Evolutionary conservation across 306 rosid genomes (phyloP).

Genomic region (Hylodesmum podocarpum): DNA sequence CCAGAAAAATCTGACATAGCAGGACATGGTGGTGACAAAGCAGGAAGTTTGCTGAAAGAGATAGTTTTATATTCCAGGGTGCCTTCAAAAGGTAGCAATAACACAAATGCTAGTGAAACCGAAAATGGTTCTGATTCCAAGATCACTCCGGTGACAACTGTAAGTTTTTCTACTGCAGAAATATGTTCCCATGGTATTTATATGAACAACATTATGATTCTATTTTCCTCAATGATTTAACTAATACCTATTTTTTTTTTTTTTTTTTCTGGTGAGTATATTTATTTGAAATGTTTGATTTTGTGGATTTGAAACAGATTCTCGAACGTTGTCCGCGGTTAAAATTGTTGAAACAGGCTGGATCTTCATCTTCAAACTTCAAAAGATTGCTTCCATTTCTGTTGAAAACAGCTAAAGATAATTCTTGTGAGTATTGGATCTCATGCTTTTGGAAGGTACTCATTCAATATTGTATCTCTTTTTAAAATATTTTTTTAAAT

Average conservation of each 20-base stretch:
- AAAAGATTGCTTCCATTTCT: conserved; percentile 72
- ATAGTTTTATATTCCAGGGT: conserved; percentile 22
- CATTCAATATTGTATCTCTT: background rate
- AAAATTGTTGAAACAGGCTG: conserved; percentile 48
- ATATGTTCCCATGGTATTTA: background rate
- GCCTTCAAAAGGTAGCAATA: conserved; percentile 20
- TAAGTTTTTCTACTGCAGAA: background rate
- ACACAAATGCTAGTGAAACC: conserved; percentile 17
- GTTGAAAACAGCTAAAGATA: conserved; percentile 32
- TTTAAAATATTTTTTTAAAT: background rate
- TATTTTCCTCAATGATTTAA: background rate
- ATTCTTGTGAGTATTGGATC: conserved; percentile 37
- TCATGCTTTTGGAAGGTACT: background rate
- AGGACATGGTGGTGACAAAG: conserved; percentile 28
- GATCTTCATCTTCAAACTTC: conserved; percentile 57
- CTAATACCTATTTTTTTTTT: background rate
- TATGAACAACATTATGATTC: background rate
- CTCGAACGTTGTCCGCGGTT: conserved; percentile 47
- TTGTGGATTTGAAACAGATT: conserved; percentile 39
- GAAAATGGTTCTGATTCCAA: conserved; percentile 34
- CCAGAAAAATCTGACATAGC: conserved; percentile 13
- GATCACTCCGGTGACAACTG: conserved; percentile 40
- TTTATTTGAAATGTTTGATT: background rate
- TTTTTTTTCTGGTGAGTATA: background rate
- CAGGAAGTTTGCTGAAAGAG: conserved; percentile 24